Base-by-base conservation (phyloP, 495 filamentous ascomycete species). In the Lepidopterella palustris region DNA sequence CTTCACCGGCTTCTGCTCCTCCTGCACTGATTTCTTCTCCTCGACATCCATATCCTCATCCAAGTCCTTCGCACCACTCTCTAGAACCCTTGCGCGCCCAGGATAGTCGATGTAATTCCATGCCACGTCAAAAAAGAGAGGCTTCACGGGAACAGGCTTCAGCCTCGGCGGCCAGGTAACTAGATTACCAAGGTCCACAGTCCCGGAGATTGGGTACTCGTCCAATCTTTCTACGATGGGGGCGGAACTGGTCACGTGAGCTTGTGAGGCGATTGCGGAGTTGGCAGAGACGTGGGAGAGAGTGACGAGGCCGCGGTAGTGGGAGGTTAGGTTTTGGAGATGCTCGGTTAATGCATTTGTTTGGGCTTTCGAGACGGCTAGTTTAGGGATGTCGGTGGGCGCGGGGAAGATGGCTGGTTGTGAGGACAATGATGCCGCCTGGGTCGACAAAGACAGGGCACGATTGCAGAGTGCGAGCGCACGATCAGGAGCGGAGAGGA, bases 101-200 rank as follows among this genome's bases (percentile, higher is more conserved):
- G 93, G 92, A 71, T 99, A 99, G 21, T 90, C 85, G 60, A 99
- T 90, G 70, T 96, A 99, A 71, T 97, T 99, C 87, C 90, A 97
- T 15, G 93, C 93, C 11, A 96, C 88, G 70, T 99, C 93, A 47
- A 97, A 81, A 78, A 97, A 97, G 15, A 99, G 72, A 15, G 93
- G 95, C 73, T 99, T 99, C 15, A 97, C 90, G 0, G 93, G 91
- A 35, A 97, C 82, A 0, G 88, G 82, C 57, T 88, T 82, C 55
- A 96, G 75, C 63, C 82, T 82, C 0, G 93, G 92, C 4, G 93
- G 95, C 70, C 90, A 97, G 0, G 81, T 80, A 18, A 96, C 93
- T 28, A 99, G 78, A 58, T 93, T 88, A 13, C 76, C 75, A 40
- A 96, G 79, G 68, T 95, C 84, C 8, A 76, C 71, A 20, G 53